A percentile compares a stretch with the other conserved stretches of the same genome.
phyloP scores from a whole-genome alignment of 331 rosid genomes.

The Arachis monticola region DNA sequence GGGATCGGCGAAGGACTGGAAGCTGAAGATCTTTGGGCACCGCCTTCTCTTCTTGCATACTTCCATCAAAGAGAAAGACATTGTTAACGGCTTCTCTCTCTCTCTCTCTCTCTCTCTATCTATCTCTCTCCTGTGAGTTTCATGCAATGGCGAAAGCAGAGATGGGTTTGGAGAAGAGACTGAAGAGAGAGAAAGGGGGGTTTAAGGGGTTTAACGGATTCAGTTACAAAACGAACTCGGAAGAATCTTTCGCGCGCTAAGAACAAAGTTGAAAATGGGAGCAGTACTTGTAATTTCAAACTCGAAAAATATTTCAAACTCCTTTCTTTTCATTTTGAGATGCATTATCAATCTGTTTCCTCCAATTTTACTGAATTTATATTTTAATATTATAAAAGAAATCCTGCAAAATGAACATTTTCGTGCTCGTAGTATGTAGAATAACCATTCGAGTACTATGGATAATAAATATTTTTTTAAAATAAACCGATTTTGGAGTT shows the following conservation, averaged over 20 bases:
- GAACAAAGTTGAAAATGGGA: not conserved
- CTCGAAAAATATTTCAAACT: too few species aligned
- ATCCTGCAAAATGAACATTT: too few species aligned
- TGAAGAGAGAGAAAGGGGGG: not conserved
- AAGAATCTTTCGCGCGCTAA: constrained; percentile 21
- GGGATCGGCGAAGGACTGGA: constrained; percentile 65
- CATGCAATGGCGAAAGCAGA: not conserved
- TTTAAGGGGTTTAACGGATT: constrained; percentile 35
- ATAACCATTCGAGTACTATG: too few species aligned
- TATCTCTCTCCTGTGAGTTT: not conserved
- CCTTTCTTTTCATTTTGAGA: too few species aligned
- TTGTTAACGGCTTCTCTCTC: constrained; percentile 23
- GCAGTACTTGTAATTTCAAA: too few species aligned
- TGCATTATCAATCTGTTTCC: too few species aligned
- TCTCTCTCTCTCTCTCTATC: not conserved
- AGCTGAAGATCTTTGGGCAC: constrained; percentile 61
- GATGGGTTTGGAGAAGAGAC: not conserved
- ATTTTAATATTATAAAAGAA: too few species aligned
- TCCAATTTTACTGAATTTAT: too few species aligned
- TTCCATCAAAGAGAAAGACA: constrained; percentile 67
- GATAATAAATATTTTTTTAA: too few species aligned
- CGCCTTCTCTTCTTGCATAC: constrained; percentile 74
- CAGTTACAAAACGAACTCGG: constrained; percentile 13
- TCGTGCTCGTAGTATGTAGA: too few species aligned
- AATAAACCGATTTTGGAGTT: too few species aligned